Conservation (phyloP, 1,284 basidiomycete genomes). For the Papiliotrema flavescens region DNA sequence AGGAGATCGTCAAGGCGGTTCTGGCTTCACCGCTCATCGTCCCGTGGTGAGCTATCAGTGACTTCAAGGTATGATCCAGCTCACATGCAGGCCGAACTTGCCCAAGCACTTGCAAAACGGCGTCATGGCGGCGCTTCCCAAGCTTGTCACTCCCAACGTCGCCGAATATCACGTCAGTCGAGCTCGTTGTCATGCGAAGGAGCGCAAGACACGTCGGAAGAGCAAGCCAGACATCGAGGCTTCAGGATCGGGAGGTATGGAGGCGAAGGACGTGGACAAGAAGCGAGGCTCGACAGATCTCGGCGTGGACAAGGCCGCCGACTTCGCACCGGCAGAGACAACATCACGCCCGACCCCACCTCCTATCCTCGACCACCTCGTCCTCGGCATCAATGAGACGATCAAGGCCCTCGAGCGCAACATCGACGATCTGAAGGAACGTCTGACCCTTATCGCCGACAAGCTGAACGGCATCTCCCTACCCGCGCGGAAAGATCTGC, state of each 20-base stretch:
- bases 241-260: not conserved
- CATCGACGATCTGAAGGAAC: conserved; percentile 44
- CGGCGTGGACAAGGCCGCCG: not conserved
- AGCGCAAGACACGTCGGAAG: conserved; percentile 16
- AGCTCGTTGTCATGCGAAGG: conserved; percentile 29
- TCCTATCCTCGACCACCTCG: conserved; percentile 55
- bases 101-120: conserved; percentile 38
- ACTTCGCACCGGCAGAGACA: not conserved
- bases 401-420: conserved; percentile 69
- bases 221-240: no score
- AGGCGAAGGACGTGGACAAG: not conserved
- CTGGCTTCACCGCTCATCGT: conserved; percentile 39
- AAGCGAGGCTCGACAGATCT: not conserved
- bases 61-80: not conserved
- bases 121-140: conserved; percentile 29
- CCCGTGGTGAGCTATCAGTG: conserved; percentile 30
- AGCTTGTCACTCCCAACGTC: conserved; percentile 26
- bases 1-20: conserved; percentile 33
- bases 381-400: conserved; percentile 74
- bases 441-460: conserved; percentile 32
- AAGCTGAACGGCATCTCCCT: conserved; percentile 30
- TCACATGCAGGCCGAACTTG: conserved; percentile 34
- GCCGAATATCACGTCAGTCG: conserved; percentile 40
- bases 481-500: conserved; percentile 6
- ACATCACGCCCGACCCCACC: conserved; percentile 39